Percentiles rank a stretch among this genome's conserved stretches.
phyloP scores from a whole-genome alignment of 768 basidiomycete genomes.

The Rhodotorula diobovata region DNA sequence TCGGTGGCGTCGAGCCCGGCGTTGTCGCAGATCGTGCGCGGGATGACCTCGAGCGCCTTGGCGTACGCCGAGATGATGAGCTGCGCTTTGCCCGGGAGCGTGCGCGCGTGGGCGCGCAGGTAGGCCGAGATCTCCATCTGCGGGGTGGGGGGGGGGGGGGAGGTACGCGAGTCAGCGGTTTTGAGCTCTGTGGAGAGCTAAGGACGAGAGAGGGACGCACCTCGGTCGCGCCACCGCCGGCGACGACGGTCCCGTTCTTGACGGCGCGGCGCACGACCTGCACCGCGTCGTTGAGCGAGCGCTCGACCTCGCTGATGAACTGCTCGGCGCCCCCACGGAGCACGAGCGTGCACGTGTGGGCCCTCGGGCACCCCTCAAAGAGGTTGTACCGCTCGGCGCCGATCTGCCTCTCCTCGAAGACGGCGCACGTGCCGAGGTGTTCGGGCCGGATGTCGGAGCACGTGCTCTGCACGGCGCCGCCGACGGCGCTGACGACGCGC shows the following conservation, averaged over 20 bases:
- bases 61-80: conserved; percentile 92
- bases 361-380: conserved; percentile 85
- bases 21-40: conserved; percentile 97
- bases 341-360: conserved; percentile 90
- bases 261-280: conserved; percentile 99
- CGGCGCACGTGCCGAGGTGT: conserved; percentile 88
- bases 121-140: conserved; percentile 97
- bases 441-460: conserved; percentile 82
- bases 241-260: conserved; percentile 90
- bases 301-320: conserved; percentile 96
- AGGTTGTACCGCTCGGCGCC: conserved; percentile 95
- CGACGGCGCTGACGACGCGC: conserved; percentile 90
- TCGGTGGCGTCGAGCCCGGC: conserved; percentile 97
- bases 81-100: conserved; percentile 92
- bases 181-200: not conserved
- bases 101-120: conserved; percentile 81
- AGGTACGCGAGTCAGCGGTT: not conserved
- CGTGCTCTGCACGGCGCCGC: conserved; percentile 90
- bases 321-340: conserved; percentile 96
- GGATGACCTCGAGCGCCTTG: conserved; percentile 94
- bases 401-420: conserved; percentile 89
- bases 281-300: conserved; percentile 95
- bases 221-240: conserved; percentile 95
- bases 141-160: no score
- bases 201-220: conserved; percentile 50